Evolutionary conservation across 2,329 filamentous ascomycete genomes (phyloP).

Genomic region (Lecanicillium sp.): DNA sequence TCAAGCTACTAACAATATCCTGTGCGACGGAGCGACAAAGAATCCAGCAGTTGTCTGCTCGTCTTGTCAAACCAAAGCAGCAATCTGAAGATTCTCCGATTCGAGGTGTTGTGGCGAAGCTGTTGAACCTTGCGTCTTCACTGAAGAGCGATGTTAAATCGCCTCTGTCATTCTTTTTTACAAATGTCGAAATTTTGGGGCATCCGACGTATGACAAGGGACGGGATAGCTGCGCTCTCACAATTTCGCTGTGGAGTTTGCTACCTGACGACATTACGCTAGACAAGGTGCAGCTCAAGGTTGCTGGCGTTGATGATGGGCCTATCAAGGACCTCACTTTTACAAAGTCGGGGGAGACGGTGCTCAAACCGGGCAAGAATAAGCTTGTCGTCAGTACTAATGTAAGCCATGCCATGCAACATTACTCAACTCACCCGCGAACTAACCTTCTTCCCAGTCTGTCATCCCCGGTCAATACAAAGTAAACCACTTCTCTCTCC

Average conservation of each 20-base stretch:
- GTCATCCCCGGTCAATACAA: slow-evolving; percentile 66
- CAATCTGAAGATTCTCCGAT: slow-evolving; percentile 27
- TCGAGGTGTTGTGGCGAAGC: slow-evolving; percentile 37
- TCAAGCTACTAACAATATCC: slow-evolving; percentile 66
- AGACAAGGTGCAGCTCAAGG: slow-evolving; percentile 54
- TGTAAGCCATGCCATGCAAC: slow-evolving; percentile 16
- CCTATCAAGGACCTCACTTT: slow-evolving; percentile 50
- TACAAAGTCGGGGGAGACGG: slow-evolving; percentile 17
- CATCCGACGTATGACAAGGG: slow-evolving; percentile 61
- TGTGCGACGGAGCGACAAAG: slow-evolving; percentile 46
- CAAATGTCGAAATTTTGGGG: slow-evolving; percentile 56
- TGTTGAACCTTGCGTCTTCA: slow-evolving; percentile 35
- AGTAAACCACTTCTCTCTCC: slow-evolving; percentile 62
- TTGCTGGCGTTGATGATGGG: slow-evolving; percentile 47
- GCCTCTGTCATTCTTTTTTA: slow-evolving; percentile 67
- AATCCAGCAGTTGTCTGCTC: slow-evolving; percentile 25
- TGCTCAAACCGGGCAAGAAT: slow-evolving; percentile 40
- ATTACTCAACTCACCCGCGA: background rate
- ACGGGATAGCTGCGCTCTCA: slow-evolving; percentile 67
- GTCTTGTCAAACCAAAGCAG: slow-evolving; percentile 14
- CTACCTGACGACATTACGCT: slow-evolving; percentile 62
- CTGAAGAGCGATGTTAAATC: slow-evolving; percentile 53
- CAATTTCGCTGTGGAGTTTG: slow-evolving; percentile 61
- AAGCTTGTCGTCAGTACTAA: slow-evolving; percentile 26
- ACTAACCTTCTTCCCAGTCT: slow-evolving; percentile 35